phyloP scores from a whole-genome alignment of 108 stramenopile genomes.

The Parmales sp. region DNA sequence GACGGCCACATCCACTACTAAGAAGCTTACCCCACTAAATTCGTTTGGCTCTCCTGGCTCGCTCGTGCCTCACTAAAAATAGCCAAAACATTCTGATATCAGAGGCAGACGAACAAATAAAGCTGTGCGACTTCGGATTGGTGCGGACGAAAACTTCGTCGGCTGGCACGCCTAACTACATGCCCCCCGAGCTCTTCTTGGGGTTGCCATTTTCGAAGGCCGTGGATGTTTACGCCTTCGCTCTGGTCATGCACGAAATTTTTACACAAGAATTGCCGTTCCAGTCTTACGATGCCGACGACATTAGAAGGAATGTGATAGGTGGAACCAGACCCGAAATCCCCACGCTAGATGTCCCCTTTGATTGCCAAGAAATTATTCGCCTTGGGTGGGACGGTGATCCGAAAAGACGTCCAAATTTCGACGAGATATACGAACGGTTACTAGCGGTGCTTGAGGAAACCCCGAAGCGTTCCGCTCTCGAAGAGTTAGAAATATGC shows the following conservation, averaged over 20 bases:
- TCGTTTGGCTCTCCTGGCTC: too few relatives aligned
- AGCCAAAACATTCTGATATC: conserved; percentile 18
- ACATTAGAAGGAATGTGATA: conserved; percentile 10
- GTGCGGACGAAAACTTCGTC: conserved; percentile 8
- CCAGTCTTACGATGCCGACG: not conserved
- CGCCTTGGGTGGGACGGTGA: not conserved
- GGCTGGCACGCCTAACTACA: conserved; percentile 41
- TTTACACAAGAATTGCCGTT: conserved; percentile 27
- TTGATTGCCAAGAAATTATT: not conserved
- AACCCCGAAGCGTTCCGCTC: not conserved
- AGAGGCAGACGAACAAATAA: not conserved
- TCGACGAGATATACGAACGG: conserved; percentile 16
- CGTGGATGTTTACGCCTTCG: conserved; percentile 56
- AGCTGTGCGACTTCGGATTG: conserved; percentile 42
- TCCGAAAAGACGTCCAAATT: conserved; percentile 19
- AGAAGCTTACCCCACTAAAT: too few relatives aligned
- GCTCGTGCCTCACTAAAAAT: too few relatives aligned
- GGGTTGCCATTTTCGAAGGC: conserved; percentile 21
- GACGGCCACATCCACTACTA: too few relatives aligned
- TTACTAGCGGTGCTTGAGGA: not conserved
- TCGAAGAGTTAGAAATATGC: not conserved
- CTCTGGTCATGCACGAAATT: conserved; percentile 46
- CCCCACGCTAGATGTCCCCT: not conserved
- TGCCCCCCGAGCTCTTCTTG: conserved; percentile 34
- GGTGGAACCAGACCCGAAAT: not conserved